Evolutionary conservation across 257 asterid genomes (phyloP), one percentile per base, ranked within the genome.

Genomic region (Nicotiana obtusifolia): DNA sequence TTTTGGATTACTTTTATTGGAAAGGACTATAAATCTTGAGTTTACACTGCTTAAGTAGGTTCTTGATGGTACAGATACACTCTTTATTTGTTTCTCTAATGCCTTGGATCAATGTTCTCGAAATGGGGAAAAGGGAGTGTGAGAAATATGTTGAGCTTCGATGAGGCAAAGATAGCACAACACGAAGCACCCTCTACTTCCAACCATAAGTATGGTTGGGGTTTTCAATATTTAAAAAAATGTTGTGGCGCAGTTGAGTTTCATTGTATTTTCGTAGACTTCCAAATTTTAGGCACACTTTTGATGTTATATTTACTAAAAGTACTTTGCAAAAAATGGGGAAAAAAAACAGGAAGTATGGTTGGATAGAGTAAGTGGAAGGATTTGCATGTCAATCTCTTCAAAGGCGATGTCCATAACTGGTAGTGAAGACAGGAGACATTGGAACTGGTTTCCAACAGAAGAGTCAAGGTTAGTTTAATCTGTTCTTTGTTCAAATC

Each of bases 361-460:
- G 99, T 84, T 95, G 85, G 98, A 95, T 87, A 95, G 88, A 86
- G 71, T 84, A 79, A 88, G 91, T 22, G 97, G 98, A 86, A 91
- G 93, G 84, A 91, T 92, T 83, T 94, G 97, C 91, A 88, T 92
- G 94, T 90, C 98, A 2, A 89, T 95, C 83, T 92, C 99, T 78
- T 94, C 99, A 81, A 94, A 91, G 84, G 95, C 90, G 47, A 86
- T 95, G 99, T 44, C 94, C 17, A 94, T 95, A 67, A 95, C 99
- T 6, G 98, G 99, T 78, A 92, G 94, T 78, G 99, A 93, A 83
- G 99, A 95, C 85, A 88, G 96, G 86, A 90, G 99, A 87, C 92
- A 95, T 84, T 95, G 99, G 97, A 94, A 87, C 81, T 94, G 97
- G 97, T 73, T 95, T 86, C 94, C 98, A 13, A 91, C 99, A 4